Conservation (phyloP, 148 eudicot genomes). For the Polygonum maritimum region DNA sequence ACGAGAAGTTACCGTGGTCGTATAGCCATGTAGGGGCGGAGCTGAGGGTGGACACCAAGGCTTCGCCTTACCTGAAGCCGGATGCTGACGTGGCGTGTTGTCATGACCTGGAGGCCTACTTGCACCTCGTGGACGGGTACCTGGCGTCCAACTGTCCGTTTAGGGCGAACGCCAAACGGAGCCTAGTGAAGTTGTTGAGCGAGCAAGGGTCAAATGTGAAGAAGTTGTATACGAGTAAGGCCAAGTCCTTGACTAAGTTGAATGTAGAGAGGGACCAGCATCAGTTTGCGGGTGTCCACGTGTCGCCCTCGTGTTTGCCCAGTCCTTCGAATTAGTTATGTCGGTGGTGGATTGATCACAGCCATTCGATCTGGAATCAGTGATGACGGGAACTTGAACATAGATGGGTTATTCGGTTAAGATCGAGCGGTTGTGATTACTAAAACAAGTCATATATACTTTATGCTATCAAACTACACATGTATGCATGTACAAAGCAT, state of each 20-base stretch:
- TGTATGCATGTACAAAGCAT: too few species aligned
- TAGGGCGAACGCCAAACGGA: conserved; percentile 72
- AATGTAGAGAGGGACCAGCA: conserved; percentile 31
- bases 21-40: conserved; percentile 73
- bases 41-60: conserved; percentile 59
- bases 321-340: background rate
- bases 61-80: conserved; percentile 70
- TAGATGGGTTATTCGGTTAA: background rate
- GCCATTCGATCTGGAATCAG: background rate
- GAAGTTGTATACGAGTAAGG: conserved; percentile 67
- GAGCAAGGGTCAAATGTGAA: conserved; percentile 80
- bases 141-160: conserved; percentile 56
- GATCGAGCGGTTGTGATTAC: background rate
- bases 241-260: conserved; percentile 37
- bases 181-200: conserved; percentile 45
- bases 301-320: background rate
- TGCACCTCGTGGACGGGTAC: conserved; percentile 79
- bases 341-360: background rate
- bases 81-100: conserved; percentile 85
- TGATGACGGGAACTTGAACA: background rate
- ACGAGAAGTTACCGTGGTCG: conserved; percentile 61
- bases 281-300: background rate
- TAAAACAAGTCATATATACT: background rate
- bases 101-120: conserved; percentile 86
- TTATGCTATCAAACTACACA: too few species aligned